Evolutionary conservation across 2,329 filamentous ascomycete genomes (phyloP).

Genomic region (Podosphaera xanthii): DNA sequence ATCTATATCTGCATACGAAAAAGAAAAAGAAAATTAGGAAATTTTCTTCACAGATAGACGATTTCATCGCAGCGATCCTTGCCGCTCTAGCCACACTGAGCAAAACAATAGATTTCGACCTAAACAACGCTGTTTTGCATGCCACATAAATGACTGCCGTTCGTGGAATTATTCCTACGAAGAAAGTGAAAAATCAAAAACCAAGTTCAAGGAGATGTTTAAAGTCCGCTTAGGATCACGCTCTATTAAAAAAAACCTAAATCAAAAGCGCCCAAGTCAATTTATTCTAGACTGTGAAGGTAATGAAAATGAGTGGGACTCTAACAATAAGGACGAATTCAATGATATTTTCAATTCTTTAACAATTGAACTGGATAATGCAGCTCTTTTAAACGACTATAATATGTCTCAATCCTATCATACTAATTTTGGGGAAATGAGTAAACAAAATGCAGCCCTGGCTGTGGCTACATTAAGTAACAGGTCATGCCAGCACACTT

Average conservation of each 20-base stretch:
- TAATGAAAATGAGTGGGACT: not conserved
- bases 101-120: not conserved
- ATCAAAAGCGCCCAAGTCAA: not conserved
- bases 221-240: not conserved
- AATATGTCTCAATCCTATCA: not conserved
- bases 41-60: not conserved
- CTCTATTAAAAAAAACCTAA: not conserved
- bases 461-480: not conserved
- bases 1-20: slow-evolving; percentile 1
- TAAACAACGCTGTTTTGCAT: not conserved
- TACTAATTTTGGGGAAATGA: not conserved
- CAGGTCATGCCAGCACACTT: not conserved
- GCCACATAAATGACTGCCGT: not conserved
- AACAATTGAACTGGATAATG: not conserved
- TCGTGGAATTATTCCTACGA: not conserved
- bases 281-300: not conserved
- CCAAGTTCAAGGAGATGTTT: not conserved
- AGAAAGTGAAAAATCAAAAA: not conserved
- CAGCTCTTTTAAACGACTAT: not conserved
- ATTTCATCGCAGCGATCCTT: not conserved
- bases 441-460: not conserved
- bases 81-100: not conserved
- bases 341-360: not conserved
- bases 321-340: not conserved
- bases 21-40: not conserved